Base-by-base conservation (phyloP, 2,329 filamentous ascomycete genomes). In the Penicillium sp. region DNA sequence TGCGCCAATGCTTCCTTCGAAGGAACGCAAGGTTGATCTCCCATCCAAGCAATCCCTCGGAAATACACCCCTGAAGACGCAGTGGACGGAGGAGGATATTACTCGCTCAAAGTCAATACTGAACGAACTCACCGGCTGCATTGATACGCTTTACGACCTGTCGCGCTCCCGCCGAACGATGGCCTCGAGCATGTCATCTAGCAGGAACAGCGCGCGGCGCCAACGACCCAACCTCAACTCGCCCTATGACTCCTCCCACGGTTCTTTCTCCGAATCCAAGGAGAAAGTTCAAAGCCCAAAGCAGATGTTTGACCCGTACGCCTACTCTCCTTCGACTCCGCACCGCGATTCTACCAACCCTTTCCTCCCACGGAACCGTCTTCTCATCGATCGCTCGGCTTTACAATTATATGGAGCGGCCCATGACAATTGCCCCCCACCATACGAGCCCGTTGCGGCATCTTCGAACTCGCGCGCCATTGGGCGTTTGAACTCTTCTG, bases 101-200 rank as follows among this genome's bases (percentile, higher is more conserved):
- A 71, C 72, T 38, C 78, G 81, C 50, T 85, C 84, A 51, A 79
- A 83, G 58, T 79, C 79, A 36, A 75, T 88, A n/a, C 74, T 86
- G 56, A 79, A 77, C 49, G 83, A 87, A 59, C 70, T 87, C 54
- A 86, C 82, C 7, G 80, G 78, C 4, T 86, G 83, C 46, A 87
- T 87, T 61, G 85, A 88, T 70, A 83, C 82, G 0, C 76, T 88
- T 21, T 87, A 86, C 65, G 83, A 86, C 62, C 73, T 88, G n/a
- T 86, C 83, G 5, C 74, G 79, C 48, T 82, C 81, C 27, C 77
- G 83, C 24, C 76, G 80, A 57, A 75, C 78, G n/a, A 73, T 76
- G 71, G 71, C 65, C 38, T 70, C 71, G 54, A 73, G 63, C 51
- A 74, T 75, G 68, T 66, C 67, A 18, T 69, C 70, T 14, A 66